phyloP scores from a whole-genome alignment of 164 flowering plant genomes.

The Cinnamomum chago region DNA sequence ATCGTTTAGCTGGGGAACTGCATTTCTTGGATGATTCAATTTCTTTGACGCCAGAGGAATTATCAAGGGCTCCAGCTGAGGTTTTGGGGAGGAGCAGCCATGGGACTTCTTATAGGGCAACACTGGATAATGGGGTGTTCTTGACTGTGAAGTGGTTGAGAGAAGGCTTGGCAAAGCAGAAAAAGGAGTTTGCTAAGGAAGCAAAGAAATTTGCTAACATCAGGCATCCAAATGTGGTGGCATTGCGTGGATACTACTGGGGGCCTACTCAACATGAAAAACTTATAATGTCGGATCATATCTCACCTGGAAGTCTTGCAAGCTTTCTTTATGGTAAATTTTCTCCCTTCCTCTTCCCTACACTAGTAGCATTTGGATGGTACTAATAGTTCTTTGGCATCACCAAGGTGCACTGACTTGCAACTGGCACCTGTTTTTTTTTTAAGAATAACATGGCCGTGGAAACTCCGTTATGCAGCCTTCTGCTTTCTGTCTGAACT shows the following conservation, averaged over 20 bases:
- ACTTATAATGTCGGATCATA: conserved; percentile 86
- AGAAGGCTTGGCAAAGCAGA: conserved; percentile 94
- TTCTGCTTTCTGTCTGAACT: neutral
- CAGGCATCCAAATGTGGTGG: conserved; percentile 96
- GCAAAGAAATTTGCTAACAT: conserved; percentile 91
- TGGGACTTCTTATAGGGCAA: conserved; percentile 91
- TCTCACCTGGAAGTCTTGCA: conserved; percentile 94
- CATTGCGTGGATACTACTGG: conserved; percentile 93
- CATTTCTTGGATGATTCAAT: conserved; percentile 86
- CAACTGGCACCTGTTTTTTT: too few species aligned
- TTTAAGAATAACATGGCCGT: neutral
- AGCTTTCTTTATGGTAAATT: conserved; percentile 85
- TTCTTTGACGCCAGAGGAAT: conserved; percentile 77
- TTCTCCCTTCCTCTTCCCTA: neutral
- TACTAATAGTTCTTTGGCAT: too few species aligned
- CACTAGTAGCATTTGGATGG: too few species aligned
- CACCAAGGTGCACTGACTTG: too few species aligned
- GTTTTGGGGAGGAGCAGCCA: conserved; percentile 97
- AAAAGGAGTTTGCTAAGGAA: conserved; percentile 91
- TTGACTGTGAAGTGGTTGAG: conserved; percentile 97
- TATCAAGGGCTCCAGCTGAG: conserved; percentile 99
- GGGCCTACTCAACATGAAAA: conserved; percentile 99
- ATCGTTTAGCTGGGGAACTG: conserved; percentile 81
- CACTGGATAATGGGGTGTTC: conserved; percentile 72
- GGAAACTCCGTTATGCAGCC: neutral